A percentile compares a stretch with the other conserved stretches of the same genome.
These are phyloP conservation scores for Protomyces pachydermus DNA, from an alignment of 1,139 yeast genomes.

Conservation along the genomic window DNA sequence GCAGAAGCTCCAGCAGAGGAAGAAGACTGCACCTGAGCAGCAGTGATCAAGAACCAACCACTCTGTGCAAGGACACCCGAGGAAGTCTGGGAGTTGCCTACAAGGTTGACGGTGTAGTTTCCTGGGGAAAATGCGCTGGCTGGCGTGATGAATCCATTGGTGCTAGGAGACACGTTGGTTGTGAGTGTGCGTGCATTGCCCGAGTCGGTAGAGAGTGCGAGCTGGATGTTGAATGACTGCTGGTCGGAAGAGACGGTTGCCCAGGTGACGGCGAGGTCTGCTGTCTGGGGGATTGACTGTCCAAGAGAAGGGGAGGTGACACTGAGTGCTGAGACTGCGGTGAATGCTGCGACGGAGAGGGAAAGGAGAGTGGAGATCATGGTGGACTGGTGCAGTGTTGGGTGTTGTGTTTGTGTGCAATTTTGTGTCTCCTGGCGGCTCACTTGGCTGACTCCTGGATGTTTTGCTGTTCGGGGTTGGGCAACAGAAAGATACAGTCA, in stretches of 20 bases:
- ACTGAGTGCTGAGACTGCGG: slow-evolving; percentile 15
- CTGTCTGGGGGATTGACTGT: slow-evolving; percentile 22
- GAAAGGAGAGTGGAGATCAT: background rate
- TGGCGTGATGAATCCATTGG: slow-evolving; percentile 20
- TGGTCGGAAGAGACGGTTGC: slow-evolving; percentile 14
- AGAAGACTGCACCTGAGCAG: slow-evolving; percentile 12
- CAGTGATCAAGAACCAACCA: slow-evolving; percentile 23
- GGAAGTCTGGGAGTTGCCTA: slow-evolving; percentile 17
- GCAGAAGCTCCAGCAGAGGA: background rate
- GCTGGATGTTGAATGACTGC: slow-evolving; percentile 24
- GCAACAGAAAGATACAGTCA: too few species aligned
- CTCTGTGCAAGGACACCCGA: slow-evolving; percentile 25
- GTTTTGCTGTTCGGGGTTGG: too few species aligned
- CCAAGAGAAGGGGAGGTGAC: slow-evolving; percentile 23
- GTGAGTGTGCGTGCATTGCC: slow-evolving; percentile 25
- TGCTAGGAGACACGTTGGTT: slow-evolving; percentile 17
- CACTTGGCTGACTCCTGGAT: too few species aligned
- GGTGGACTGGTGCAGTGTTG: background rate
- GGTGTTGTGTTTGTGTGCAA: background rate
- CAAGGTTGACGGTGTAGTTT: slow-evolving; percentile 26
- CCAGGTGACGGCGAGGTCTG: slow-evolving; percentile 15
- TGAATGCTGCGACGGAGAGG: slow-evolving; percentile 9
- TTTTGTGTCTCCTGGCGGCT: too few species aligned
- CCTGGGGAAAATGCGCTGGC: slow-evolving; percentile 22
- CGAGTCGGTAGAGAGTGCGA: slow-evolving; percentile 22